Conservation (phyloP, 1,139 yeast species). For the Entelexis paramagnoliae region DNA sequence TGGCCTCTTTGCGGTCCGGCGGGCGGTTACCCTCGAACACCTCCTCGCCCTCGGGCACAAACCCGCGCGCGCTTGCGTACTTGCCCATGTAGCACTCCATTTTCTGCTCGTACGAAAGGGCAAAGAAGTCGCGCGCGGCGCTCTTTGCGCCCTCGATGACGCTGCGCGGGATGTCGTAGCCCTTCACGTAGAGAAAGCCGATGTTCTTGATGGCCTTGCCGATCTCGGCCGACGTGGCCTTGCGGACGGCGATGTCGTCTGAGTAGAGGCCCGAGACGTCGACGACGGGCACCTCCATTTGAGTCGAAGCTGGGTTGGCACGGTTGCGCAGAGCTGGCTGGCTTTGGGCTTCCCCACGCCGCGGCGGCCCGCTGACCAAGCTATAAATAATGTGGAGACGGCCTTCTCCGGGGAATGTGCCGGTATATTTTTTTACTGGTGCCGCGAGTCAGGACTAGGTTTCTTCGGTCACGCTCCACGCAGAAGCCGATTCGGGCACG, state of each 20-base stretch:
- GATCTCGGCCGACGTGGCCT: conserved; percentile 7
- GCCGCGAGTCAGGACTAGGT: no score
- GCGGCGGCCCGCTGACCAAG: no score
- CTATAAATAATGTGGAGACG: no score
- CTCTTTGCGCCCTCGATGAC: conserved; percentile 22
- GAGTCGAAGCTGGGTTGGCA: neutral
- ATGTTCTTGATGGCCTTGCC: conserved; percentile 19
- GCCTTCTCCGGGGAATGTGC: no score
- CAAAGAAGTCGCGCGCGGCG: conserved; percentile 28
- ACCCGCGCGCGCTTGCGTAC: conserved; percentile 27
- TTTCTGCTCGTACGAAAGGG: conserved; percentile 25
- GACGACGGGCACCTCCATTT: conserved; percentile 8
- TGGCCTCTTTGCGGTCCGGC: conserved; percentile 29
- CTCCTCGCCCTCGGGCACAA: conserved; percentile 26
- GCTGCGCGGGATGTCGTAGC: conserved; percentile 27
- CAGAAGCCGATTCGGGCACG: no score
- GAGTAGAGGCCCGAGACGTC: conserved; percentile 13
- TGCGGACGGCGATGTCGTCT: conserved; percentile 3
- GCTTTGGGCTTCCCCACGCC: no score
- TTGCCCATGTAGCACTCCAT: conserved; percentile 26
- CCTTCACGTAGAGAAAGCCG: conserved; percentile 31
- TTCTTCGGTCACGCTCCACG: no score
- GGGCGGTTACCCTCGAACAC: conserved; percentile 16
- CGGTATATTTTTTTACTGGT: no score
- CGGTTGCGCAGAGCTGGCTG: no score